Evolutionary conservation across 2,329 filamentous ascomycete genomes (phyloP).

Genomic region (Rachicladosporium sp.): DNA sequence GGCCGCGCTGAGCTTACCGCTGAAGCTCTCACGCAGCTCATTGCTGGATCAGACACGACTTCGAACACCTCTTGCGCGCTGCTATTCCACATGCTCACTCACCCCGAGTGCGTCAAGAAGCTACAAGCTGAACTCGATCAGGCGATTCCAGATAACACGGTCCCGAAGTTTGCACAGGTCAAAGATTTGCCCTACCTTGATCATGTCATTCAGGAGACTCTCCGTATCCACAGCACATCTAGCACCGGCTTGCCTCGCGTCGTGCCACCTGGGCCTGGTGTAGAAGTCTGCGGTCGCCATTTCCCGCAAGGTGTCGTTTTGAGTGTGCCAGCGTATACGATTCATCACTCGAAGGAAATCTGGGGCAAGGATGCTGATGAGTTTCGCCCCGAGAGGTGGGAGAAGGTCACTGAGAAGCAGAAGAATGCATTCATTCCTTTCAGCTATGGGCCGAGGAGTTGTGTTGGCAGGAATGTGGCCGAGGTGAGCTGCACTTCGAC

Average conservation of each 20-base stretch:
- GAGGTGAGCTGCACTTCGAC: conserved; percentile 9
- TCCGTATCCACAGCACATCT: conserved; percentile 77
- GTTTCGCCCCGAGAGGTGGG: conserved; percentile 30
- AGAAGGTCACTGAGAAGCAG: conserved; percentile 25
- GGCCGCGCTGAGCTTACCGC: conserved; percentile 72
- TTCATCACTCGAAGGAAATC: conserved; percentile 29
- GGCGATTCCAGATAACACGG: conserved; percentile 47
- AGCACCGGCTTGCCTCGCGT: conserved; percentile 72
- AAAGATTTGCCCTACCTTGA: conserved; percentile 65
- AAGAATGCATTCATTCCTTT: conserved; percentile 30
- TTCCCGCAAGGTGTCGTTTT: conserved; percentile 45
- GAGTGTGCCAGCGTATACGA: conserved; percentile 29
- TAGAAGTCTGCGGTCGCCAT: conserved; percentile 52
- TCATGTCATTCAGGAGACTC: conserved; percentile 66
- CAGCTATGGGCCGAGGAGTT: conserved; percentile 31
- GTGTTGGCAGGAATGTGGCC: conserved; percentile 31
- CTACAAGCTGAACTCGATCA: conserved; percentile 66
- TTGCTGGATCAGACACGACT: conserved; percentile 65
- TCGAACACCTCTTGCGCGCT: conserved; percentile 73
- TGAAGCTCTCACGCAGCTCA: conserved; percentile 80
- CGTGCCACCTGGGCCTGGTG: conserved; percentile 52
- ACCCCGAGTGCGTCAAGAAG: conserved; percentile 58
- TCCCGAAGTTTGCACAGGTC: conserved; percentile 62
- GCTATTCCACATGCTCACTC: conserved; percentile 60
- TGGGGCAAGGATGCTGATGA: conserved; percentile 30